Evolutionary conservation across 495 filamentous ascomycete species (phyloP).

Genomic region (Daldinia concentrica): DNA sequence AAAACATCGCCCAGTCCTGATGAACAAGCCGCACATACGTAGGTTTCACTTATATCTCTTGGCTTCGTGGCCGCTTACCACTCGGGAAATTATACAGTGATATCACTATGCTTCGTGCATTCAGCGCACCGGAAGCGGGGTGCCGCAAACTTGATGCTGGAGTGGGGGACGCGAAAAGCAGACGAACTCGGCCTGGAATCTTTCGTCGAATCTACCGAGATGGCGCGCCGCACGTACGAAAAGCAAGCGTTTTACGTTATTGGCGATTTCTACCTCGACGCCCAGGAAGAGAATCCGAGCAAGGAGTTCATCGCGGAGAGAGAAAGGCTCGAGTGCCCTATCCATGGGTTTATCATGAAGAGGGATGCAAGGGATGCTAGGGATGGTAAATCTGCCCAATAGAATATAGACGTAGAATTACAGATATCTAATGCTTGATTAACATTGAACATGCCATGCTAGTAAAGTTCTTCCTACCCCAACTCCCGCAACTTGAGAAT

Average conservation of each 20-base stretch:
- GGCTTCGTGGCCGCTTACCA: slow-evolving; percentile 7
- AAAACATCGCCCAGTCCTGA: slow-evolving; percentile 45
- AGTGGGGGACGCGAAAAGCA: slow-evolving; percentile 51
- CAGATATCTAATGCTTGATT: neutral
- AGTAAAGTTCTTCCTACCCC: neutral
- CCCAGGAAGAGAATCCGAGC: slow-evolving; percentile 12
- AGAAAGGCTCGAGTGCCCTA: slow-evolving; percentile 37
- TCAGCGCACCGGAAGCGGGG: slow-evolving; percentile 40
- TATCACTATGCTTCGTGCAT: slow-evolving; percentile 31
- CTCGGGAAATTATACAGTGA: slow-evolving; percentile 6
- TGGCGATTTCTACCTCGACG: slow-evolving; percentile 24
- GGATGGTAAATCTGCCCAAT: slow-evolving; percentile 5
- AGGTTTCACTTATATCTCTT: slow-evolving; percentile 22
- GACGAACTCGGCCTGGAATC: slow-evolving; percentile 51
- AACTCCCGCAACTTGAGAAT: neutral
- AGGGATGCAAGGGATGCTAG: slow-evolving; percentile 5
- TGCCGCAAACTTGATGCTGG: slow-evolving; percentile 44
- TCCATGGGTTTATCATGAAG: slow-evolving; percentile 42
- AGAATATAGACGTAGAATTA: neutral
- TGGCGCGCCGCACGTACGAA: slow-evolving; percentile 49
- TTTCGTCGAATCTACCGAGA: slow-evolving; percentile 52
- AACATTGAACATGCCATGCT: neutral
- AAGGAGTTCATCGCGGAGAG: slow-evolving; percentile 22
- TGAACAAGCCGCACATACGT: slow-evolving; percentile 50
- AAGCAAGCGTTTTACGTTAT: slow-evolving; percentile 44